Conservation (phyloP, 805 yeast species). For the Sungouiella blattae region DNA sequence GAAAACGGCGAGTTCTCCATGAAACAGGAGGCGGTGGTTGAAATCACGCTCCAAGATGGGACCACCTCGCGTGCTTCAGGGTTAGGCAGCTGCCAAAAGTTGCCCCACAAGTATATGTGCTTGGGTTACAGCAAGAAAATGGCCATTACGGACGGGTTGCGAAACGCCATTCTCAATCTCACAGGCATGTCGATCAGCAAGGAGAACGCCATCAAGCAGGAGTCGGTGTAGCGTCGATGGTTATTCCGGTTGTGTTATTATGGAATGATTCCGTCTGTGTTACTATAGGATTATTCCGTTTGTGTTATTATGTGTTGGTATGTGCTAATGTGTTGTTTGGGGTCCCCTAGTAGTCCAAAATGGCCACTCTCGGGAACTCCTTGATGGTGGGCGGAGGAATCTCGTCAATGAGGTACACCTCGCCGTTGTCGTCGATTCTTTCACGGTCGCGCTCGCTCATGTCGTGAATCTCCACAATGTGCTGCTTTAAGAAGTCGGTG, state of each 20-base stretch:
- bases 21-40: conserved; percentile 26
- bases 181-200: conserved; percentile 24
- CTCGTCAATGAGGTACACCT: conserved; percentile 71
- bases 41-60: conserved; percentile 43
- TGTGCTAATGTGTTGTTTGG: too few species aligned
- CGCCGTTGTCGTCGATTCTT: conserved; percentile 85
- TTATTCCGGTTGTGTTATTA: too few species aligned
- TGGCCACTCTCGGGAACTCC: conserved; percentile 56
- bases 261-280: too few species aligned
- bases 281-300: too few species aligned
- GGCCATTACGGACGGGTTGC: conserved; percentile 45
- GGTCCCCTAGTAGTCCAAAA: conserved; percentile 58
- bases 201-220: conserved; percentile 13
- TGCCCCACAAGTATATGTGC: conserved; percentile 32
- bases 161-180: conserved; percentile 39
- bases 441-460: conserved; percentile 85
- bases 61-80: conserved; percentile 39
- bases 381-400: conserved; percentile 66
- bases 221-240: not conserved
- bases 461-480: conserved; percentile 70
- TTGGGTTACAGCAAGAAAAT: conserved; percentile 43
- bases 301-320: too few species aligned
- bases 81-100: conserved; percentile 29
- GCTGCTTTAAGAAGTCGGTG: conserved; percentile 50
- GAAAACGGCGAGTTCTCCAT: conserved; percentile 19